Percentiles rank a stretch among this genome's conserved stretches.
phyloP scores from a whole-genome alignment of 805 yeast species.

The Torulaspora quercuum region DNA sequence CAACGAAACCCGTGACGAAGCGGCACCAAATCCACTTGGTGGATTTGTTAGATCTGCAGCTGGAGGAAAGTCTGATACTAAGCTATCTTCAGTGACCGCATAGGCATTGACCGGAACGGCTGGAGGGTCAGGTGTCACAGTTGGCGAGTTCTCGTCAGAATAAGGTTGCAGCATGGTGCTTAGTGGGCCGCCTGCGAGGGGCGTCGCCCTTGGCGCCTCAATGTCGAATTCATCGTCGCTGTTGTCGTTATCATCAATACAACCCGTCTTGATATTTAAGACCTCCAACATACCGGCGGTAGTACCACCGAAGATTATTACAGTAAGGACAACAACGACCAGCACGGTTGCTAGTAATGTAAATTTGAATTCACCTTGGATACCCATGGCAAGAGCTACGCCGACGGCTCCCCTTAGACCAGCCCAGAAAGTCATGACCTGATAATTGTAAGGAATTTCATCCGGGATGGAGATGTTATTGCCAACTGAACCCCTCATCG shows the following conservation, averaged over 20 bases:
- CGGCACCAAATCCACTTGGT: conserved; percentile 1
- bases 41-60: conserved; percentile 7
- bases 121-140: conserved; percentile 9
- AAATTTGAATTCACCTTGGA: conserved; percentile 89
- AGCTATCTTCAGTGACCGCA: conserved; percentile 1
- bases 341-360: conserved; percentile 89
- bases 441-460: conserved; percentile 92
- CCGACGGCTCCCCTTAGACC: conserved; percentile 99
- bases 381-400: conserved; percentile 96
- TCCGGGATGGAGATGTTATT: conserved; percentile 51
- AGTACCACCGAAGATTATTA: conserved; percentile 95
- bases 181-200: conserved; percentile 12
- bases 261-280: conserved; percentile 87
- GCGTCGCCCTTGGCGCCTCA: conserved; percentile 53
- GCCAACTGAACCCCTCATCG: conserved; percentile 38
- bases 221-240: conserved; percentile 95
- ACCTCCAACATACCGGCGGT: conserved; percentile 98
- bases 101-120: conserved; percentile 4
- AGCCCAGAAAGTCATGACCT: conserved; percentile 99
- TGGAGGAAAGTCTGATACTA: conserved; percentile 13
- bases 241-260: conserved; percentile 67
- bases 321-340: conserved; percentile 95
- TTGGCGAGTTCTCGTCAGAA: conserved; percentile 30
- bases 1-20: conserved; percentile 16
- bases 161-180: conserved; percentile 22